Base-by-base conservation (phyloP, 768 basidiomycete species). In the Lentinula boryana region DNA sequence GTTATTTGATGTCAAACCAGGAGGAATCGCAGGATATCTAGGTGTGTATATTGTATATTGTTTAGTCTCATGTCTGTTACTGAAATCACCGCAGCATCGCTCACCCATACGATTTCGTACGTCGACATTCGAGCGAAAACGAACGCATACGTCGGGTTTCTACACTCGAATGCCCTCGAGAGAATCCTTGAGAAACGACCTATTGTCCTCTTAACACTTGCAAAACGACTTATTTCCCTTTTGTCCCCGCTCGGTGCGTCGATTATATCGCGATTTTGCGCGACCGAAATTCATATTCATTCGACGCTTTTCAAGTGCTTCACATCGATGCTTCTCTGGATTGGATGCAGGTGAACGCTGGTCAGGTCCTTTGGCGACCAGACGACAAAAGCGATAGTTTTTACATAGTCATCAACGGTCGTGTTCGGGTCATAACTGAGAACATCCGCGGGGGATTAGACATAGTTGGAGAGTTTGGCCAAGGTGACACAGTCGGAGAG, bases 71-170 rank as follows among this genome's bases (percentile, higher is more conserved):
- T 35, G 60, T 60, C 60, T 54, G 64, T 33, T 43, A 13, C 12
- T 40, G 13, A 44, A 50, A 43, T 56, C 4, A 10, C 21, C 13
- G 21, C 58, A 93, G 92, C 95, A 16, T 94, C 95, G 0, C 80
- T 98, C 3, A 93, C 92, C 65, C 89, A 88, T 58, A 94, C 90
- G 31, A 87, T 94, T 5, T 96, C 94, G 2, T 99, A 98, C 69
- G 95, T 98, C 48, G 93, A 96, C 70, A 97, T 99, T 70, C 88
- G 82, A 64, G 95, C 97, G 4, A 98, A 98, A 77, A 98, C 95
- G 0, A 96, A 99, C 69, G 90, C 89, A n/a, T 99, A 96, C 67
- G 97, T 98, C 64, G 97, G 97, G 0, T 96, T 96, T 72, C 73
- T 99, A 32, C 92, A 97, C 1, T 85, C 91, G 2, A 83, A 88